Base-by-base conservation (phyloP, 1,139 yeast species). In the Candida sp. region DNA sequence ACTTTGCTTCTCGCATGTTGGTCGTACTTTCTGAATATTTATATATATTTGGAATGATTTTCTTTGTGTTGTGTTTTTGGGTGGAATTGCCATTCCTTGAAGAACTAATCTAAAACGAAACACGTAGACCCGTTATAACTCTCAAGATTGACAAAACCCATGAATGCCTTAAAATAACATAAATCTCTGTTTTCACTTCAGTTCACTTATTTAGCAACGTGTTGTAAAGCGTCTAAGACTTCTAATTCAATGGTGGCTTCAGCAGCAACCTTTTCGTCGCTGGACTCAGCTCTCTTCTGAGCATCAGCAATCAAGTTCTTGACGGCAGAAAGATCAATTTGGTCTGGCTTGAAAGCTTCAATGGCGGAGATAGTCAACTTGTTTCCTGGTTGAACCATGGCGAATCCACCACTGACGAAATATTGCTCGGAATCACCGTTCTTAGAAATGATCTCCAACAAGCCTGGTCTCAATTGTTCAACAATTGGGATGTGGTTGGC, bases 401-500 rank as follows among this genome's bases (percentile, higher is more conserved):
- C 99, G 66, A 94, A 89, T 59, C 99, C 99, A 60, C 99, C 99
- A 58, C 97, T 86, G 61, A 94, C 94, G 76, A 81, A 94, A 76
- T 88, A 91, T 80, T 90, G 91, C 69, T 85, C 83, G 58, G 85
- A 75, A 65, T 84, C 78, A 61, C 94, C 96, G 50, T 86, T 74
- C 68, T 86, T 81, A 72, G 90, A 92, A 63, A 91, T 86, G 68
- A 94, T 85, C 76, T 93, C 98, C 64, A 94, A 89, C 58, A 96
- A 83, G 73, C 99, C 99, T 64, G 99, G 97, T 70, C 88, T 86
- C 72, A 94, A 86, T 82, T 96, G 97, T 78, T 96, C 98, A 60
- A 94, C 93, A 68, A 90, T 87, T 67, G 99, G 99, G 69, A 94
- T 97, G 84, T 94, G 99, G 80, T 91, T 88, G 66, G 99, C 98